Base-by-base conservation (phyloP, 2,329 filamentous ascomycete genomes). In the Fusarium hostae region DNA sequence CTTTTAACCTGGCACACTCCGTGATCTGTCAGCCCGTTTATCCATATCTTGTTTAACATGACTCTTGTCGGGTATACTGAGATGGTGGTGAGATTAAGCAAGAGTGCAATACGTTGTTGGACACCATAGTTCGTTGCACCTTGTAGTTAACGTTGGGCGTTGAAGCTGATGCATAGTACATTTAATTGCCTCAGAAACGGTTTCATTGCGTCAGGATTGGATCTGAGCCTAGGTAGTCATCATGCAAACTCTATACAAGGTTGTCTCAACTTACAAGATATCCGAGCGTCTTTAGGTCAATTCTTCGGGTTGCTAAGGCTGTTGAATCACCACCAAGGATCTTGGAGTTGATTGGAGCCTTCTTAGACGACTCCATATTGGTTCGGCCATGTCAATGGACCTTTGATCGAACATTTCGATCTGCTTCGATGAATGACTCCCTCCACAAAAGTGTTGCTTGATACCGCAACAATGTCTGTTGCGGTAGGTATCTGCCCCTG, bases 81-180 rank as follows among this genome's bases (percentile, higher is more conserved):
- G 35, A 59, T 59, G 54, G 66, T 61, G 70, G 70, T 67, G 65
- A 70, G 45, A 20, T 48, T 1, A 39, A 34, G 47, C 30, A 26
- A 30, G 34, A 50, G 34, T 45, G 24, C 8, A 51, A 62, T 62
- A n/a, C 6, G 40, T 43, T 18, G 22, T 15, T 35, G 24, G n/a
- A 40, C 39, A 28, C 43, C 45, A 41, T 57, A 39, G 28, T 28
- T 60, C 58, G n/a, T 41, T 24, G 40, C 44, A 43, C 26, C 6
- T 55, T 50, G 7, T 20, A 26, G 22, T n/a, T 40, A 10, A 54
- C 13, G 35, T 28, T 18, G 16, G 15, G 57, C 26, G 30, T 20
- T 44, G 22, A 47, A 44, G n/a, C 22, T 41, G 52, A 28, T 45
- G 28, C 32, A 61, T 41, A 15, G 20, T 32, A 39, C 5, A 28